A percentile compares a stretch with the other conserved stretches of the same genome.
Conservation (phyloP, 805 yeast species). For the Hanseniaspora thailandica region DNA sequence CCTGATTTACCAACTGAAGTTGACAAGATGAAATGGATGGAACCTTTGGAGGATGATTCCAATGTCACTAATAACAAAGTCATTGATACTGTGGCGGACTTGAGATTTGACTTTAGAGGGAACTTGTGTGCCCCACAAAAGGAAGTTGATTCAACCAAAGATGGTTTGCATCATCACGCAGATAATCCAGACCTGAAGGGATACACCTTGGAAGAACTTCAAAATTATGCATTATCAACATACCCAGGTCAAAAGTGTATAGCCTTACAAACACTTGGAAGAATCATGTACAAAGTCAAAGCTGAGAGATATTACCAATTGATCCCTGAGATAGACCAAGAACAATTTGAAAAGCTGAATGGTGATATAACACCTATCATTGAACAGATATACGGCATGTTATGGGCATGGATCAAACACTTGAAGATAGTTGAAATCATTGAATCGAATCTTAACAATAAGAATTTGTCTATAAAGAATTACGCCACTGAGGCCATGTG, state of each 20-base stretch:
- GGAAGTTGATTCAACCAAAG: constrained; percentile 35
- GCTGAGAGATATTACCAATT: constrained; percentile 44
- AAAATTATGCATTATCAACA: constrained; percentile 65
- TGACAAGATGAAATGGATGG: constrained; percentile 84
- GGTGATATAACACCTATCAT: constrained; percentile 28
- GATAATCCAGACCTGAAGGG: constrained; percentile 85
- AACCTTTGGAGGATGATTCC: constrained; percentile 34
- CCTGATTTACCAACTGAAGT: constrained; percentile 83
- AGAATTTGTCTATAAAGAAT: constrained; percentile 60
- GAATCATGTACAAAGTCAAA: constrained; percentile 73
- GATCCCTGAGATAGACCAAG: constrained; percentile 35
- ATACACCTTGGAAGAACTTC: constrained; percentile 72
- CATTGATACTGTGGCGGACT: constrained; percentile 44
- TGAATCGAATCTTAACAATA: constrained; percentile 55
- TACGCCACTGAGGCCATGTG: constrained; percentile 85
- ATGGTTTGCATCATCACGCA: constrained; percentile 86
- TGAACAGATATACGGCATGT: constrained; percentile 32
- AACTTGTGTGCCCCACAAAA: constrained; percentile 52
- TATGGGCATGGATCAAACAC: constrained; percentile 63
- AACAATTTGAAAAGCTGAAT: constrained; percentile 31
- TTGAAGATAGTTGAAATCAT: constrained; percentile 54
- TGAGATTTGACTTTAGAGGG: constrained; percentile 85
- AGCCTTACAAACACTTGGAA: constrained; percentile 76
- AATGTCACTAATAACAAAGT: constrained; percentile 25
- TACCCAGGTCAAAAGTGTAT: constrained; percentile 77